Conservation (phyloP, 2,329 filamentous ascomycete genomes). For the Lasiodiplodia sp. region DNA sequence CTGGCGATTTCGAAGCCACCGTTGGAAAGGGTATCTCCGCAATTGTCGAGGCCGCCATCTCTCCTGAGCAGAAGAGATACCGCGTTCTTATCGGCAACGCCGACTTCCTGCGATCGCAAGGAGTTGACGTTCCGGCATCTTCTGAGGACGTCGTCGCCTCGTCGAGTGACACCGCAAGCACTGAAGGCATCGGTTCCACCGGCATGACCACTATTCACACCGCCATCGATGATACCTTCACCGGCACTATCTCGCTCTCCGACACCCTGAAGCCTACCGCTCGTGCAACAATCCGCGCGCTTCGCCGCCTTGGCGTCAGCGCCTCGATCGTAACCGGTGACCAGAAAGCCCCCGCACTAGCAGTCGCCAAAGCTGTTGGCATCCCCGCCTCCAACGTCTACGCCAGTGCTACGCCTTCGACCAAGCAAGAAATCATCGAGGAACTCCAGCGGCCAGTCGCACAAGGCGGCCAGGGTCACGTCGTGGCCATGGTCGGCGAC, state of each 20-base stretch:
- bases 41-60: constrained; percentile 76
- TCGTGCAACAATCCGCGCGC: constrained; percentile 77
- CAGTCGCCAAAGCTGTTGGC: constrained; percentile 82
- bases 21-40: constrained; percentile 89
- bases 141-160: constrained; percentile 38
- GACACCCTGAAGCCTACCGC: constrained; percentile 93
- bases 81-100: constrained; percentile 85
- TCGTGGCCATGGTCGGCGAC: constrained; percentile 94
- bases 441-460: constrained; percentile 67
- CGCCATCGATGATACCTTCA: constrained; percentile 81
- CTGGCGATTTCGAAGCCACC: constrained; percentile 82
- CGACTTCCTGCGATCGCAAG: constrained; percentile 74
- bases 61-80: constrained; percentile 74
- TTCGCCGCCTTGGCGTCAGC: constrained; percentile 84
- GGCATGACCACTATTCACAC: constrained; percentile 92
- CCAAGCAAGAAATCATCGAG: constrained; percentile 87
- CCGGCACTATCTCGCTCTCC: constrained; percentile 82
- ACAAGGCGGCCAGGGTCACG: constrained; percentile 62
- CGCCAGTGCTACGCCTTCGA: constrained; percentile 86
- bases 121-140: constrained; percentile 66
- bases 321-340: constrained; percentile 95
- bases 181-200: constrained; percentile 52
- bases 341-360: constrained; percentile 80
- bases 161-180: constrained; percentile 30
- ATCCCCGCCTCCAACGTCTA: constrained; percentile 79